phyloP scores from a whole-genome alignment of 306 rosid genomes.

The Mimosa bimucronata region DNA sequence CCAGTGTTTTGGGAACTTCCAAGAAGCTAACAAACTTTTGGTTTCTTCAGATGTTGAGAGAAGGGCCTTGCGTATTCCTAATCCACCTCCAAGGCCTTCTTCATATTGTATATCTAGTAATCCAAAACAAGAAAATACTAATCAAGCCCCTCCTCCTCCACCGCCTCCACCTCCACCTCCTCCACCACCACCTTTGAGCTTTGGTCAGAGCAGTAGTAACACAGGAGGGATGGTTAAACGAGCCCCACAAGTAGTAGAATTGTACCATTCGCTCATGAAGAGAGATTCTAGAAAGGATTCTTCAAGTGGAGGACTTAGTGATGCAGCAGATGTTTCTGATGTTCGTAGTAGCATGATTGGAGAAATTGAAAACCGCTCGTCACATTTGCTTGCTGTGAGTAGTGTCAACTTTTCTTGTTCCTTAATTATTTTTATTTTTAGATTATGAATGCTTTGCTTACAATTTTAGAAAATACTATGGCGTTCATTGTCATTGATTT shows the following conservation, averaged over 20 bases:
- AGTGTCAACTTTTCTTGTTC: constrained; percentile 16
- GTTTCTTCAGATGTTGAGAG: constrained; percentile 75
- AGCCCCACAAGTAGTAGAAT: constrained; percentile 95
- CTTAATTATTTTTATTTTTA: background rate
- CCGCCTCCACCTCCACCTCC: constrained; percentile 86
- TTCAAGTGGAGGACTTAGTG: constrained; percentile 69
- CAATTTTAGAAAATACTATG: background rate
- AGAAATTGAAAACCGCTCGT: constrained; percentile 95
- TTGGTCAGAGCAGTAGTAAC: constrained; percentile 51
- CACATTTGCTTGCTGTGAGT: constrained; percentile 97
- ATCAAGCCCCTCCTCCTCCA: constrained; percentile 67
- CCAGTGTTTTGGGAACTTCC: constrained; percentile 49
- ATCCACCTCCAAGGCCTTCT: constrained; percentile 98
- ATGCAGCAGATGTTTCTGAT: constrained; percentile 81
- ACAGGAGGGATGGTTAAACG: constrained; percentile 72
- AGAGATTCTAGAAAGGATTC: constrained; percentile 93
- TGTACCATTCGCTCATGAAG: constrained; percentile 97
- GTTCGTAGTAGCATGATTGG: constrained; percentile 99
- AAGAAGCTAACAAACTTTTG: constrained; percentile 62
- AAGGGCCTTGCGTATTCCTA: constrained; percentile 83
- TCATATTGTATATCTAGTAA: constrained; percentile 63
- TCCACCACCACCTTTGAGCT: constrained; percentile 86
- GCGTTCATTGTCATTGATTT: background rate
- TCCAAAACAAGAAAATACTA: constrained; percentile 49
- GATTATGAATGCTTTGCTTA: background rate